Evolutionary conservation across 352 stramenopile species (phyloP).

Genomic region (Pythium myriotylum): DNA sequence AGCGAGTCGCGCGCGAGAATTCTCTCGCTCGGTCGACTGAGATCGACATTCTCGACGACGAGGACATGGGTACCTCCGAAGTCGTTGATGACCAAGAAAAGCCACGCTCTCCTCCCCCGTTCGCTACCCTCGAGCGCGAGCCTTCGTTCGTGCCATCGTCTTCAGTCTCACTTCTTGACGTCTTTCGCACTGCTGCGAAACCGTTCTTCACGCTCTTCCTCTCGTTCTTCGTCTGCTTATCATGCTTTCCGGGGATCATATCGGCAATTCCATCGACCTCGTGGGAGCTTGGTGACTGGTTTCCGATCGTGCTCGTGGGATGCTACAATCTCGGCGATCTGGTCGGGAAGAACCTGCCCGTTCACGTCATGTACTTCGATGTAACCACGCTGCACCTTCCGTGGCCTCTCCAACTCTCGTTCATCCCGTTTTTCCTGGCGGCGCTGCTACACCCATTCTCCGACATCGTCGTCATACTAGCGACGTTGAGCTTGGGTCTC

Average conservation of each 20-base stretch:
- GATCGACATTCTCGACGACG: slow-evolving; percentile 37
- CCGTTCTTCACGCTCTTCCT: slow-evolving; percentile 81
- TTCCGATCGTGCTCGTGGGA: slow-evolving; percentile 73
- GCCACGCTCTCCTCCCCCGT: slow-evolving; percentile 15
- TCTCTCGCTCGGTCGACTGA: slow-evolving; percentile 21
- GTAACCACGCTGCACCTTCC: slow-evolving; percentile 65
- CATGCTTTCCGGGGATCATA: slow-evolving; percentile 81
- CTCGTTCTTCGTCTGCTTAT: slow-evolving; percentile 77
- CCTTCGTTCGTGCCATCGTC: slow-evolving; percentile 43
- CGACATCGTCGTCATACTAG: slow-evolving; percentile 53
- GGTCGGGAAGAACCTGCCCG: slow-evolving; percentile 75
- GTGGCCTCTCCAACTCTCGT: slow-evolving; percentile 63
- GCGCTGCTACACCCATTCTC: slow-evolving; percentile 57
- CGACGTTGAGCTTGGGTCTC: slow-evolving; percentile 60
- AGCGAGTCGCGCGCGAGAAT: slow-evolving; percentile 18
- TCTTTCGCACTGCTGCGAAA: slow-evolving; percentile 65
- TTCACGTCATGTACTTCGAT: slow-evolving; percentile 76
- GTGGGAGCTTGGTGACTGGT: slow-evolving; percentile 64
- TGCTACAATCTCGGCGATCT: slow-evolving; percentile 80
- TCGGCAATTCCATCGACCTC: slow-evolving; percentile 68
- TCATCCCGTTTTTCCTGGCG: slow-evolving; percentile 72
- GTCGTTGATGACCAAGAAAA: slow-evolving; percentile 17
- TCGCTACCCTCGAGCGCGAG: slow-evolving; percentile 31
- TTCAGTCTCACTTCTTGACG: slow-evolving; percentile 31
- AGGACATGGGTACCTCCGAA: slow-evolving; percentile 28